Evolutionary conservation across 2,329 filamentous ascomycete genomes (phyloP), one percentile per base, ranked within the genome.

Genomic region (Apiospora hydei): DNA sequence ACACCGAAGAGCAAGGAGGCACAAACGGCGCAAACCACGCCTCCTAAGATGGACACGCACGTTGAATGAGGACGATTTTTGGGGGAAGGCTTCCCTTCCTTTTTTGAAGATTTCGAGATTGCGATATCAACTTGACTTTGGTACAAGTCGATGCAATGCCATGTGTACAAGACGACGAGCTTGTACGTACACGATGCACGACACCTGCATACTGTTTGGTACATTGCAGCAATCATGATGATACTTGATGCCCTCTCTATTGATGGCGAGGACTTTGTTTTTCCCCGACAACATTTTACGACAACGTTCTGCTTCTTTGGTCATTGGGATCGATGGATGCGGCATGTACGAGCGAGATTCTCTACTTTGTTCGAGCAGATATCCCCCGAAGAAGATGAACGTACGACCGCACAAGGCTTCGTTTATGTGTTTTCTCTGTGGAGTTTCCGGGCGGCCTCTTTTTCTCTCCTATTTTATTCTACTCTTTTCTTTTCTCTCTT

Each of bases 1-100:
- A 96, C 81, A 85, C 86, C 70, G 87, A 89, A 74, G 86, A 88
- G 73, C 74, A 73, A 67, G 69, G 30, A 43, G 69, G 69, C 47
- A 16, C 68, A 30, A 69, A 69, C 21, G 47, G 68, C 38, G 24
- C 46, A 38, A 69, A 41, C 18, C 68, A 41, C 49, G 46, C 68
- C 30, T 69, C 57, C 30, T 64, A 41, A 64, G 57, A 41, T 2
- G 34, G 21, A 64, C 18, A 64, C 53, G 53, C 57, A 64, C n/a
- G 21, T 41, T 64, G 57, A 38, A 64, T 34, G 57, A 64, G 34
- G 57, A 64, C 34, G 57, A 38, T 24, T 41, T 41, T 41, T 41
- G 13, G 18, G 30, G 30, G 18, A 26, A 21, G 53, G 53, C 14
- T 41, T 41, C 18, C 53, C 53, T 38, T 64, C 41, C 8, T 10